A percentile compares a stretch with the other conserved stretches of the same genome.
These are phyloP conservation scores for Alternaria arborescens DNA, from an alignment of 2,329 filamentous ascomycete species.

Conservation along the genomic window DNA sequence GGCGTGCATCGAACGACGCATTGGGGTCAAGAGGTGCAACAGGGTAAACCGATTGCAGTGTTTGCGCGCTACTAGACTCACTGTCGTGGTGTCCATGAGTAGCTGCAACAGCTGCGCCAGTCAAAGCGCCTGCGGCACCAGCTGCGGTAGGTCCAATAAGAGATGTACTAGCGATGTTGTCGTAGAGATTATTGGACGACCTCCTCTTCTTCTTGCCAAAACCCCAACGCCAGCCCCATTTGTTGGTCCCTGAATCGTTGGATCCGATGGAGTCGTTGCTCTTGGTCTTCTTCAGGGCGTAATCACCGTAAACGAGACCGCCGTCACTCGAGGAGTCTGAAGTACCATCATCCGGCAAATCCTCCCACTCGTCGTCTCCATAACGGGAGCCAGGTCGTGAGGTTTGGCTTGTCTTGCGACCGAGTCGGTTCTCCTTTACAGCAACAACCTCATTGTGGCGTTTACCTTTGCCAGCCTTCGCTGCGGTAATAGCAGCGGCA, in stretches of 20 bases:
- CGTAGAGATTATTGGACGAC: slow-evolving; percentile 47
- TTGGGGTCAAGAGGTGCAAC: slow-evolving; percentile 71
- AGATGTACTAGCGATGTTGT: slow-evolving; percentile 47
- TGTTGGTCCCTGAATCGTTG: slow-evolving; percentile 62
- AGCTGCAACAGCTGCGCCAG: slow-evolving; percentile 59
- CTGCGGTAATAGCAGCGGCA: slow-evolving; percentile 58
- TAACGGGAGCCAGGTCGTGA: slow-evolving; percentile 36
- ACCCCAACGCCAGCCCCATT: slow-evolving; percentile 70
- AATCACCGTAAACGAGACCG: slow-evolving; percentile 68
- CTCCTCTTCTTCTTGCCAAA: slow-evolving; percentile 57
- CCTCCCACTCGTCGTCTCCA: slow-evolving; percentile 60
- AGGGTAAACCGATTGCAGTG: slow-evolving; percentile 72
- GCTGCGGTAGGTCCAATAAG: slow-evolving; percentile 51
- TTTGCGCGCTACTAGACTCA: slow-evolving; percentile 56
- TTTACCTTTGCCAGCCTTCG: slow-evolving; percentile 47
- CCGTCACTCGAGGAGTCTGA: slow-evolving; percentile 61
- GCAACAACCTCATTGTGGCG: slow-evolving; percentile 46
- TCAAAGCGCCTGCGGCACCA: slow-evolving; percentile 45
- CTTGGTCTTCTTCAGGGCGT: slow-evolving; percentile 47
- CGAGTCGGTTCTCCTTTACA: slow-evolving; percentile 43
- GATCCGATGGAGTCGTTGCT: slow-evolving; percentile 64
- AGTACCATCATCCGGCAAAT: slow-evolving; percentile 47
- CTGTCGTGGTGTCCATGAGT: slow-evolving; percentile 58
- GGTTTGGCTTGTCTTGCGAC: slow-evolving; percentile 30
- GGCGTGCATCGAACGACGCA: slow-evolving; percentile 64